Conservation (phyloP, 1,284 basidiomycete species). For the Chalciporus piperatoides region DNA sequence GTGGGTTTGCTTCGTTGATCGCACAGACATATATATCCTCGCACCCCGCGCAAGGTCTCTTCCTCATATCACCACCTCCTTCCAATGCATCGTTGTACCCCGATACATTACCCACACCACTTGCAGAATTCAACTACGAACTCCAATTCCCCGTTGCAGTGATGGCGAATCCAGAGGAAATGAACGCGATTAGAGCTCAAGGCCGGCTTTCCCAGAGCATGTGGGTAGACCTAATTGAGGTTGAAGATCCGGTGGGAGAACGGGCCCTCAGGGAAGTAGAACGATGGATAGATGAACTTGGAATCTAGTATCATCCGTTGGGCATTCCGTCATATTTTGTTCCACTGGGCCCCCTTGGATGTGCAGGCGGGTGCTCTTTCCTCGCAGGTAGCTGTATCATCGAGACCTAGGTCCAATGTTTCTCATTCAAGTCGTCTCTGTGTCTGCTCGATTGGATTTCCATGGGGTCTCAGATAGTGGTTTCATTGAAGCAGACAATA, state of each 20-base stretch:
- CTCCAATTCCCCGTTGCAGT: slow-evolving; percentile 61
- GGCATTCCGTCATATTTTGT: not conserved
- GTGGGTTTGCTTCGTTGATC: slow-evolving; percentile 44
- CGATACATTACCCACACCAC: slow-evolving; percentile 37
- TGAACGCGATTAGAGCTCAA: slow-evolving; percentile 32
- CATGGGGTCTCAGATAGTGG: not conserved
- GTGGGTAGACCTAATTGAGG: slow-evolving; percentile 36
- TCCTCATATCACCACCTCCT: slow-evolving; percentile 56
- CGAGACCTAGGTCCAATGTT: not conserved
- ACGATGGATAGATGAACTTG: slow-evolving; percentile 45
- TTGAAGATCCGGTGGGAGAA: slow-evolving; percentile 33
- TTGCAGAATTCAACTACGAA: slow-evolving; percentile 57
- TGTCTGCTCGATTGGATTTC: not conserved
- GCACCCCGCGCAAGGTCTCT: slow-evolving; percentile 55
- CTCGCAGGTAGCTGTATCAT: not conserved
- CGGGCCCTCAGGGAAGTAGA: slow-evolving; percentile 35
- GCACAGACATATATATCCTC: slow-evolving; percentile 67
- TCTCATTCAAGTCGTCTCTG: not conserved
- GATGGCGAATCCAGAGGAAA: slow-evolving; percentile 37
- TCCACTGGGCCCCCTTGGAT: not conserved
- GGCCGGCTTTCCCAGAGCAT: slow-evolving; percentile 39
- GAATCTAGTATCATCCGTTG: slow-evolving; percentile 30
- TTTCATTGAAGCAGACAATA: not conserved
- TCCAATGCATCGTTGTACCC: slow-evolving; percentile 37
- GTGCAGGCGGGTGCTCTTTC: not conserved